Evolutionary conservation across 2,329 filamentous ascomycete genomes (phyloP).

Genomic region (Xenoacremonium recifei): DNA sequence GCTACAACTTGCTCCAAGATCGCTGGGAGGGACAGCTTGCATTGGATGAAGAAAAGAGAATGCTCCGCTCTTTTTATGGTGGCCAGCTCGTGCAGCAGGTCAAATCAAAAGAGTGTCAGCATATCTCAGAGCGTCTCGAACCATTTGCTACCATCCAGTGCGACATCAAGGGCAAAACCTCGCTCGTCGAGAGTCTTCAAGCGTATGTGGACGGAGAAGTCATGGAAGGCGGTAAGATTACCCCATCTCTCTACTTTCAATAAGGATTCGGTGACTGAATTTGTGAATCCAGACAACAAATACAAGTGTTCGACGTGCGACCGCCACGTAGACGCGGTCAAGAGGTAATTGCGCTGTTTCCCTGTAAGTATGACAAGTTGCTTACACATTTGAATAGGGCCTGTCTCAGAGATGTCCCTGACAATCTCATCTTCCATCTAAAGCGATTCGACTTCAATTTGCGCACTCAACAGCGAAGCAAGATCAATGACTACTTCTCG

Average conservation of each 20-base stretch:
- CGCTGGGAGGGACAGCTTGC: conserved; percentile 82
- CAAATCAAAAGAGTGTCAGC: conserved; percentile 89
- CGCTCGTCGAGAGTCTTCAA: conserved; percentile 80
- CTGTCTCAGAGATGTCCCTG: conserved; percentile 87
- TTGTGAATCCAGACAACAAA: conserved; percentile 84
- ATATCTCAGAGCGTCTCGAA: conserved; percentile 88
- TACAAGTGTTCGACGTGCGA: conserved; percentile 95
- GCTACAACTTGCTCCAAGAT: conserved; percentile 92
- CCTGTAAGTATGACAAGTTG: conserved; percentile 1
- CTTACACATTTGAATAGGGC: conserved; percentile 52
- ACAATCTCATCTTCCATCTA: conserved; percentile 93
- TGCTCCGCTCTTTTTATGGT: conserved; percentile 81
- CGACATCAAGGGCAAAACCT: conserved; percentile 89
- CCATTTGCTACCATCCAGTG: conserved; percentile 94
- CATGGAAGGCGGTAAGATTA: conserved; percentile 75
- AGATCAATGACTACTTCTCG: conserved; percentile 93
- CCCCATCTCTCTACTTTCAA: not conserved
- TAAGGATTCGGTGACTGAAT: conserved; percentile 9
- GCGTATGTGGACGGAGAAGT: conserved; percentile 96
- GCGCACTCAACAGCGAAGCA: conserved; percentile 74
- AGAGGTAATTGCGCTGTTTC: conserved; percentile 54
- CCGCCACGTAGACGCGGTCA: conserved; percentile 87
- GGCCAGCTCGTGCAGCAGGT: conserved; percentile 93
- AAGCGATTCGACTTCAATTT: conserved; percentile 86
- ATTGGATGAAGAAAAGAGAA: conserved; percentile 64